Evolutionary conservation across 1,284 basidiomycete species (phyloP).

Genomic region (Ceratobasidium sp.): DNA sequence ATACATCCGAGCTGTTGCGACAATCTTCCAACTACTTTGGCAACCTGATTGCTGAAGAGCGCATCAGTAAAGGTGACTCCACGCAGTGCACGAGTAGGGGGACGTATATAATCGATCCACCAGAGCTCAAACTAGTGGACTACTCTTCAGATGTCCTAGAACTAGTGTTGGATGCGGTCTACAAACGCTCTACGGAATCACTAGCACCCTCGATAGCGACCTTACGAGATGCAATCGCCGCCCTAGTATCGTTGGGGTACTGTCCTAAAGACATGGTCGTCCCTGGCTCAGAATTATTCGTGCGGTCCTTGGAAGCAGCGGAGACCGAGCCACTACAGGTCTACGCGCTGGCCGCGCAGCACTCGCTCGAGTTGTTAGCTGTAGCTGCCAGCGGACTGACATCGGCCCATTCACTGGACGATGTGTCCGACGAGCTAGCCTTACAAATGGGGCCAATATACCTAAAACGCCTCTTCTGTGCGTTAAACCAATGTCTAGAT

Average conservation of each 20-base stretch:
- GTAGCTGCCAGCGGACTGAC: conserved; percentile 70
- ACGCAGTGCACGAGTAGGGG: not conserved
- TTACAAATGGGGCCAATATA: conserved; percentile 69
- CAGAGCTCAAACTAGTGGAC: conserved; percentile 2
- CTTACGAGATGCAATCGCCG: conserved; percentile 26
- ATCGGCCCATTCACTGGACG: conserved; percentile 68
- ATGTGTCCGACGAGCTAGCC: conserved; percentile 70
- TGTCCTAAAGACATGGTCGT: not conserved
- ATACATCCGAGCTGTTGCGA: conserved; percentile 24
- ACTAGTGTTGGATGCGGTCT: conserved; percentile 47
- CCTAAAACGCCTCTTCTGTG: conserved; percentile 69
- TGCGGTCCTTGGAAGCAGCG: conserved; percentile 57
- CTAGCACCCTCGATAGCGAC: conserved; percentile 42
- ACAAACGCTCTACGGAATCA: conserved; percentile 23
- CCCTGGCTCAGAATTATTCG: conserved; percentile 37
- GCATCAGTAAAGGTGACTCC: not conserved
- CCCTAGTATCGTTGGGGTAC: conserved; percentile 42
- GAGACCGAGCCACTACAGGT: conserved; percentile 68
- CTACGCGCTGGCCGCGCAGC: conserved; percentile 68
- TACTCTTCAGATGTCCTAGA: conserved; percentile 44
- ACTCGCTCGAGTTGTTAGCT: conserved; percentile 70
- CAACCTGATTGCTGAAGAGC: conserved; percentile 10
- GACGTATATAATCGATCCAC: too few relatives aligned
- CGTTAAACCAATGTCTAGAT: not conserved
- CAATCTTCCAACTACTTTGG: conserved; percentile 44